Evolutionary conservation across 208 protist species (phyloP), one percentile per base, ranked within the genome.

Genomic region (Lotmaria passim): DNA sequence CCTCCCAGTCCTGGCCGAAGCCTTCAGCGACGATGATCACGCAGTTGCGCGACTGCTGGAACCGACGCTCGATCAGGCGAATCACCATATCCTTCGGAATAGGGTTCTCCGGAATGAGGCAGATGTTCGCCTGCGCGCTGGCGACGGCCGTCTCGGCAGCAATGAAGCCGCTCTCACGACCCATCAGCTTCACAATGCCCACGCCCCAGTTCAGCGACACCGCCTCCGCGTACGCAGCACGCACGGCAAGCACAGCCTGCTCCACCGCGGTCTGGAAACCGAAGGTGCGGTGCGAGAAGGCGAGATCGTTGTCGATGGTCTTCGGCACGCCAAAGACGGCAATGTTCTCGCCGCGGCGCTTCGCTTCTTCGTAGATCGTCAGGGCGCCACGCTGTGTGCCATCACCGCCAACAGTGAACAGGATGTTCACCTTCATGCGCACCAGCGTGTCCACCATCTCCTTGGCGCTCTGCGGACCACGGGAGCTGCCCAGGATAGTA

Each of bases 231-330:
- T 98, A 95, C 24, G 94, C 96, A 21, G 90, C 87, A 39, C 91
- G 85, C 47, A 98, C 90, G 24, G 95, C 94, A 33, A 81, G 39
- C 15, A 82, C 75, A 41, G 95, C 90, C 80, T 95, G 79, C 64
- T 98, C 94, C 34, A 98, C 95, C 33, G 97, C 97, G 1, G 97
- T 98, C 72, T 98, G 83, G 82, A 98, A 98, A 39, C 96, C 96
- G 69, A 98, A 98, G 56, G 95, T 97, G 63, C 90, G 83, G 75
- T 98, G 91, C 19, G 96, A 93, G 75, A 97, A 97, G 75, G 78
- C 73, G 52, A 98, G 87, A 66, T 98, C 97, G 72, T 98, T 98
- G 57, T 98, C 97, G 79, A 98, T 98, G 24, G 97, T 98, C 85
- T 98, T 98, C 53, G 96, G 96, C 58, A 98, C 85, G 58, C 97